These are phyloP conservation scores for Myxozyma melibiosi DNA, from an alignment of 805 yeast species.

Conservation along the genomic window DNA sequence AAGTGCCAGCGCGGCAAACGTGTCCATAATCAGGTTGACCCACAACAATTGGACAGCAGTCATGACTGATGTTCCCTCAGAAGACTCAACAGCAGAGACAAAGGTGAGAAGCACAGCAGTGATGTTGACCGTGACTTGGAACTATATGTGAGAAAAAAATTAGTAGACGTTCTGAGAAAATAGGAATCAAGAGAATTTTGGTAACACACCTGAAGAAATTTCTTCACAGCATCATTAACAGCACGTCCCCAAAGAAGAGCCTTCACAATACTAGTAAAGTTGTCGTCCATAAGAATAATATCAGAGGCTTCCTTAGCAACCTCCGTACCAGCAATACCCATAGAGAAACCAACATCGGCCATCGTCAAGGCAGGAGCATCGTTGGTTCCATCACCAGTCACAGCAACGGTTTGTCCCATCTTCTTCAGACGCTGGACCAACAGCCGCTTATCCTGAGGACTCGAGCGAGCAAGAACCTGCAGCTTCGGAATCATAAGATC, in stretches of 20 bases:
- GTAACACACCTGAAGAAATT: constrained; percentile 71
- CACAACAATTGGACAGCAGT: constrained; percentile 97
- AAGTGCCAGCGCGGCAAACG: constrained; percentile 93
- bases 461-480: constrained; percentile 87
- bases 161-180: neutral
- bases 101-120: constrained; percentile 96
- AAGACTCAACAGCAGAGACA: constrained; percentile 85
- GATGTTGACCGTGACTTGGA: constrained; percentile 92
- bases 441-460: constrained; percentile 92
- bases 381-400: constrained; percentile 98
- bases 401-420: constrained; percentile 94
- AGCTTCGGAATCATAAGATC: constrained; percentile 66
- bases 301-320: constrained; percentile 98
- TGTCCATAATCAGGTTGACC: constrained; percentile 98
- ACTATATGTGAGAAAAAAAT: constrained; percentile 39
- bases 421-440: constrained; percentile 78
- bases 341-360: constrained; percentile 97
- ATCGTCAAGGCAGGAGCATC: constrained; percentile 97
- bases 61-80: constrained; percentile 78
- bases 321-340: constrained; percentile 99
- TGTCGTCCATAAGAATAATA: constrained; percentile 89
- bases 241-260: constrained; percentile 99
- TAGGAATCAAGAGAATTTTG: neutral
- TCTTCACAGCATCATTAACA: constrained; percentile 89
- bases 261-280: constrained; percentile 89